Evolutionary conservation across 768 basidiomycete species (phyloP).

Genomic region (Suillus subaureus): DNA sequence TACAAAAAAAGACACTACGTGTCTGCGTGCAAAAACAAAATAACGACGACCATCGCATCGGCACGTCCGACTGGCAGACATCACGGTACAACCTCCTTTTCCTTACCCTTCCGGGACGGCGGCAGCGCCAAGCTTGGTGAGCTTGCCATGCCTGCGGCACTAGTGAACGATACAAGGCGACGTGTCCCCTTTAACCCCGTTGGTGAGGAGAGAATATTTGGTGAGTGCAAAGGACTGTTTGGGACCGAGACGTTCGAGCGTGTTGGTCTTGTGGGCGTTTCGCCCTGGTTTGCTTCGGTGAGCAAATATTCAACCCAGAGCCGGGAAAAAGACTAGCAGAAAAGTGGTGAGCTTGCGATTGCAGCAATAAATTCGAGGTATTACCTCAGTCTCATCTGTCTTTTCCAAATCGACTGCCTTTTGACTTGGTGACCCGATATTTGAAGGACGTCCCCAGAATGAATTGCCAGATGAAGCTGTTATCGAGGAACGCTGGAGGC

Average conservation of each 20-base stretch:
- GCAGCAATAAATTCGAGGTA: neutral
- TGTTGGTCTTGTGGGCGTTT: constrained; percentile 28
- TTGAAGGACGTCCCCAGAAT: constrained; percentile 29
- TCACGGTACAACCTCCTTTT: constrained; percentile 33
- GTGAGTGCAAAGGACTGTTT: constrained; percentile 32
- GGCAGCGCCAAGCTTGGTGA: constrained; percentile 42
- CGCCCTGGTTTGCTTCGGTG: constrained; percentile 72
- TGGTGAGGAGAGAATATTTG: constrained; percentile 29
- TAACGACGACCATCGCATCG: neutral
- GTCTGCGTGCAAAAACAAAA: constrained; percentile 4
- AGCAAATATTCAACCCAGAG: constrained; percentile 98
- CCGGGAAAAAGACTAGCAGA: constrained; percentile 85
- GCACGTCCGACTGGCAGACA: constrained; percentile 5
- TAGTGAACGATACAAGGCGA: constrained; percentile 42
- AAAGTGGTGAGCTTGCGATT: neutral
- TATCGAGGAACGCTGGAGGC: constrained; percentile 59
- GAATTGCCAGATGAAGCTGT: constrained; percentile 22
- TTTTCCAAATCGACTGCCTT: constrained; percentile 65
- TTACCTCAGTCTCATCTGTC: constrained; percentile 83
- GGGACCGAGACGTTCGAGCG: constrained; percentile 42
- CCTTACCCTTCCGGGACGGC: constrained; percentile 51
- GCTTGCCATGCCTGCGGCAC: constrained; percentile 38
- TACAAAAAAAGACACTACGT: constrained; percentile 1
- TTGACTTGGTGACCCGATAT: constrained; percentile 35
- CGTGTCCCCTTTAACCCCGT: constrained; percentile 32